Percentiles rank a stretch among this genome's conserved stretches.
Evolutionary conservation across 108 stramenopile species (phyloP).

Genomic region (Skeletonema menzelii): DNA sequence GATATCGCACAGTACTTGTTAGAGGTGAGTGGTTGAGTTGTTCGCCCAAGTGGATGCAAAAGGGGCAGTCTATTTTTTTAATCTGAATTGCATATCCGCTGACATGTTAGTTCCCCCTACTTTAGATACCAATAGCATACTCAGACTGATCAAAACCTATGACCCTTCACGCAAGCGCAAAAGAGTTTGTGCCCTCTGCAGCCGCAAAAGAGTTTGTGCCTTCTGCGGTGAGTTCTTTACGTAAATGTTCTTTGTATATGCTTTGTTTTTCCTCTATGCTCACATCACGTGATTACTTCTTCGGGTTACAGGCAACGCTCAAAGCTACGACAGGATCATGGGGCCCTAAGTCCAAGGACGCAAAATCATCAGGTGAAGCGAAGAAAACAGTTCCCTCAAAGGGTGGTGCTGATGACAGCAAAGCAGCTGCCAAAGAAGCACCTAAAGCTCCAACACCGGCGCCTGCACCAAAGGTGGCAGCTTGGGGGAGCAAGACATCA

Average conservation of each 20-base stretch:
- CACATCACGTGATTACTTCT: neutral
- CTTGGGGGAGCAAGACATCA: conserved; percentile 43
- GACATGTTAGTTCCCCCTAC: neutral
- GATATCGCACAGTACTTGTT: neutral
- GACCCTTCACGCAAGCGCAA: conserved; percentile 18
- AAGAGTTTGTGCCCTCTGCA: conserved; percentile 22
- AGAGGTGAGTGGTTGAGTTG: neutral
- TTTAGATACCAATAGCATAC: neutral
- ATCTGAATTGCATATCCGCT: neutral
- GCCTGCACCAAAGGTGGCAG: conserved; percentile 28
- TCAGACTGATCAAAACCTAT: neutral
- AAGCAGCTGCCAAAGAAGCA: conserved; percentile 10
- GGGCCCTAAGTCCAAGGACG: conserved; percentile 19
- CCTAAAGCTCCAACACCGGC: conserved; percentile 19
- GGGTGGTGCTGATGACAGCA: conserved; percentile 5
- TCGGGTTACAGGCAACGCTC: conserved; percentile 23
- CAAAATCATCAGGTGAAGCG: neutral
- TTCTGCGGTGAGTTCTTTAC: conserved; percentile 13
- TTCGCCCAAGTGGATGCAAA: neutral
- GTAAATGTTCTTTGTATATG: neutral
- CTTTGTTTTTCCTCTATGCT: neutral
- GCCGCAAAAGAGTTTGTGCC: conserved; percentile 37
- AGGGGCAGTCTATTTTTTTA: neutral
- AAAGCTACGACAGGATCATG: conserved; percentile 25
- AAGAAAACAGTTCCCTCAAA: conserved; percentile 9